Percentiles rank a stretch among this genome's conserved stretches.
These are phyloP conservation scores for Phytophthora aleatoria DNA, from an alignment of 352 stramenopile species.

Conservation along the genomic window DNA sequence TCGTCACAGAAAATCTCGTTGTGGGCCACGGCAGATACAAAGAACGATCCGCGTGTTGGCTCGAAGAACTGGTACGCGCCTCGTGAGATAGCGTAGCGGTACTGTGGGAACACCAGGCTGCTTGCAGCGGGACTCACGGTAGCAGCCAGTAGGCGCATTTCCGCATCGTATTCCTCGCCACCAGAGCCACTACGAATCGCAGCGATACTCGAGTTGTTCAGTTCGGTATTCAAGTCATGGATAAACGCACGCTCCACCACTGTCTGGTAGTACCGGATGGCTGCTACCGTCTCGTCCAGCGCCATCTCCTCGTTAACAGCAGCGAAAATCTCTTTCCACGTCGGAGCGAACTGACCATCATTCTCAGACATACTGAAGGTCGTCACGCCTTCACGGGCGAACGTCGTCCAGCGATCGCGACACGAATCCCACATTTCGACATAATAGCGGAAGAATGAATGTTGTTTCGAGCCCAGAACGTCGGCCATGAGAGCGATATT, in stretches of 20 bases:
- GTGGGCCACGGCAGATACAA: slow-evolving; percentile 30
- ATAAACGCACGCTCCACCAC: slow-evolving; percentile 40
- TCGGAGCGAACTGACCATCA: slow-evolving; percentile 26
- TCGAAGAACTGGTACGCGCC: slow-evolving; percentile 43
- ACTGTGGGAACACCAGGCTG: slow-evolving; percentile 37
- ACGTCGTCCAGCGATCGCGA: slow-evolving; percentile 40
- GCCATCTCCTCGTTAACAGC: slow-evolving; percentile 33
- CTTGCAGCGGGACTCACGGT: slow-evolving; percentile 30
- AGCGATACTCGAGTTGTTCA: slow-evolving; percentile 6
- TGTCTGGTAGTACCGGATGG: slow-evolving; percentile 40
- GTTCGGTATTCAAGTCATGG: slow-evolving; percentile 19
- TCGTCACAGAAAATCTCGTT: slow-evolving; percentile 44
- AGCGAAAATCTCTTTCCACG: slow-evolving; percentile 35
- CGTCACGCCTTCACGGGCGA: slow-evolving; percentile 39
- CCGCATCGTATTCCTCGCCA: slow-evolving; percentile 30
- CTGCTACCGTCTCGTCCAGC: slow-evolving; percentile 40
- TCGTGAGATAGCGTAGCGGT: slow-evolving; percentile 30
- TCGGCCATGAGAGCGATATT: slow-evolving; percentile 38
- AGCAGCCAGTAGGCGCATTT: slow-evolving; percentile 37
- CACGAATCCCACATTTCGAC: slow-evolving; percentile 34
- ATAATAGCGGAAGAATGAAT: slow-evolving; percentile 38
- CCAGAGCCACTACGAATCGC: slow-evolving; percentile 6
- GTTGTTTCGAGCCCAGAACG: slow-evolving; percentile 32
- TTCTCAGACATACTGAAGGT: slow-evolving; percentile 38
- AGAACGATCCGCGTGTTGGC: slow-evolving; percentile 35